phyloP scores from a whole-genome alignment of 148 eudicot species.

The Oxyria digyna region DNA sequence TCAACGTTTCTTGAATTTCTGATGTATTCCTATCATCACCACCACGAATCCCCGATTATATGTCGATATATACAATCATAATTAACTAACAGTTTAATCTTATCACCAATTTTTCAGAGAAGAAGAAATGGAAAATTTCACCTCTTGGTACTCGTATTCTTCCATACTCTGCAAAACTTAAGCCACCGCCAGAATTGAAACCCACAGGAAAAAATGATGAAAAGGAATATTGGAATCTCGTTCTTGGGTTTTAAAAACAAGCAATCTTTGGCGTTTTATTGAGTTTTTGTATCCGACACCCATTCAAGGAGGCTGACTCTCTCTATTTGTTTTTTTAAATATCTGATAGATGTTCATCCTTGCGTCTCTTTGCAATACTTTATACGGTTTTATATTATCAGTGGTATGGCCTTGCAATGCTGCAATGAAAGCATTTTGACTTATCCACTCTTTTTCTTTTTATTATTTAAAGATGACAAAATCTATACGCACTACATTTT shows the following conservation, averaged over 20 bases:
- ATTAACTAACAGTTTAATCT: not conserved
- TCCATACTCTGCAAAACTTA: slow-evolving; percentile 24
- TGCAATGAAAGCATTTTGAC: no score
- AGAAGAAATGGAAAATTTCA: slow-evolving; percentile 8
- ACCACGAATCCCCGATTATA: not conserved
- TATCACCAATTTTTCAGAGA: slow-evolving; percentile 9
- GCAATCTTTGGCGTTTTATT: no score
- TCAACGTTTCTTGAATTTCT: slow-evolving; percentile 73
- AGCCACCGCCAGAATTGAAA: not conserved
- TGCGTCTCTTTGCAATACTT: not conserved
- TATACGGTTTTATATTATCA: not conserved
- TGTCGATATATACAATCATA: not conserved
- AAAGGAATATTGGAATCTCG: not conserved
- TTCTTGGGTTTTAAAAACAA: no score
- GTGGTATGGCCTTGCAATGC: not conserved
- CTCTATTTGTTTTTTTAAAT: not conserved
- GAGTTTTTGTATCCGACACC: not conserved
- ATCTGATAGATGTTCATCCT: not conserved
- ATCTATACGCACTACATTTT: no score
- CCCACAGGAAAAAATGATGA: not conserved
- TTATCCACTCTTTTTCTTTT: no score
- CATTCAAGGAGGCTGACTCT: not conserved
- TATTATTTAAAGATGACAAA: no score
- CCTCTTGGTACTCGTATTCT: slow-evolving; percentile 75
- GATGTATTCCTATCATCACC: slow-evolving; percentile 40